phyloP scores from a whole-genome alignment of 23 red algal genomes.

The Gracilaria gracilis region DNA sequence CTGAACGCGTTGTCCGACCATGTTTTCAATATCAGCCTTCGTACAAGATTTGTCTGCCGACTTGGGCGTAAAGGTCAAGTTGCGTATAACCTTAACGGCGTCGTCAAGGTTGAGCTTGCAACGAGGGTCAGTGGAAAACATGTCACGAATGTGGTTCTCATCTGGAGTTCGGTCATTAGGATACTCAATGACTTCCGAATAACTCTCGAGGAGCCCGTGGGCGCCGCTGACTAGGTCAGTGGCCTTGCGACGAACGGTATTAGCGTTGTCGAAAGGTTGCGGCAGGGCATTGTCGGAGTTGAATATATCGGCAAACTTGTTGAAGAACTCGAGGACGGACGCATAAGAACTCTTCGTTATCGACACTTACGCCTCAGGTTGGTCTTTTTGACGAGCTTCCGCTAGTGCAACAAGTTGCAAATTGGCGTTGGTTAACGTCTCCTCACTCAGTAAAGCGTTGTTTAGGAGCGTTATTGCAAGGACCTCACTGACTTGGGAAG shows the following conservation, averaged over 20 bases:
- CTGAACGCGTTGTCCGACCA: neutral
- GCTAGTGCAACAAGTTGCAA: slow-evolving; percentile 26
- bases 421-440: slow-evolving; percentile 22
- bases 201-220: neutral
- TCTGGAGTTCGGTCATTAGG: too few species aligned
- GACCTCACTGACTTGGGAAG: slow-evolving; percentile 6
- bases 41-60: neutral
- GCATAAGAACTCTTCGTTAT: neutral
- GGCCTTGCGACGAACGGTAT: neutral
- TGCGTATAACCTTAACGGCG: neutral
- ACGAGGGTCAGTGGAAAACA: neutral
- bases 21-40: neutral
- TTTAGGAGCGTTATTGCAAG: slow-evolving; percentile 22
- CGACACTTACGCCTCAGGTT: neutral
- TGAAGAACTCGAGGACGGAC: neutral
- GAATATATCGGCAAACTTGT: neutral
- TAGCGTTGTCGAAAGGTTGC: neutral
- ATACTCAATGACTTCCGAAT: neutral
- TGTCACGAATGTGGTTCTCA: neutral
- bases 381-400: neutral
- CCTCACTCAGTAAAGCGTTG: neutral
- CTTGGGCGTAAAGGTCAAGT: neutral
- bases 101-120: neutral
- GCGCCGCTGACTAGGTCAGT: neutral
- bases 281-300: neutral